Percentiles rank a stretch among this genome's conserved stretches.
Evolutionary conservation across 768 basidiomycete species (phyloP).

Genomic region (Thelephora ganbajun): DNA sequence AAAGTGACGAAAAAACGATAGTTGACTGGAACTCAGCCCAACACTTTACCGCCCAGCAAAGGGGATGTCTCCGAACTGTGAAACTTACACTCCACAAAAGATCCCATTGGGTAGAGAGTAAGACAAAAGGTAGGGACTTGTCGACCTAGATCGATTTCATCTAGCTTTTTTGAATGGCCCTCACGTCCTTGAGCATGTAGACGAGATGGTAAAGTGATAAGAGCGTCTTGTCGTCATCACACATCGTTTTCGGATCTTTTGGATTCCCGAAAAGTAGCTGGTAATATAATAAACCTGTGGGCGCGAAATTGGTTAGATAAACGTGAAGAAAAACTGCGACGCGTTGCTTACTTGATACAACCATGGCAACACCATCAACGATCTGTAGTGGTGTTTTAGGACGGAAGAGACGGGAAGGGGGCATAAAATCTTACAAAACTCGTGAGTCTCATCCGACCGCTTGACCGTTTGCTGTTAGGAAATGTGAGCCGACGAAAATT

Average conservation of each 20-base stretch:
- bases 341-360: constrained; percentile 10
- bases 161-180: constrained; percentile 82
- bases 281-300: constrained; percentile 22
- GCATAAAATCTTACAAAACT: constrained; percentile 57
- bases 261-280: no score
- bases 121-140: constrained; percentile 23
- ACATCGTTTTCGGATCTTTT: no score
- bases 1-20: no score
- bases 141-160: constrained; percentile 19
- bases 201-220: constrained; percentile 80
- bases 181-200: constrained; percentile 43
- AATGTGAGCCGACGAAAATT: constrained; percentile 5
- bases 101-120: constrained; percentile 16
- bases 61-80: background rate
- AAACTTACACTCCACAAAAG: background rate
- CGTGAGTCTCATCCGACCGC: constrained; percentile 88
- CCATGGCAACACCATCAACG: constrained; percentile 20
- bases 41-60: background rate
- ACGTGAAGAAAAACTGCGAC: constrained; percentile 3
- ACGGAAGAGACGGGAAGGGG: constrained; percentile 4
- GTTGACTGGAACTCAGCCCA: no score
- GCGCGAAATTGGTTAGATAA: constrained; percentile 11
- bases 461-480: constrained; percentile 83
- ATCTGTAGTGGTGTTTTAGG: constrained; percentile 16
- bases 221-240: constrained; percentile 25